Evolutionary conservation across 75 land plant genomes (phyloP), one percentile per base, ranked within the genome.

Genomic region (Pinus tabuliformis): DNA sequence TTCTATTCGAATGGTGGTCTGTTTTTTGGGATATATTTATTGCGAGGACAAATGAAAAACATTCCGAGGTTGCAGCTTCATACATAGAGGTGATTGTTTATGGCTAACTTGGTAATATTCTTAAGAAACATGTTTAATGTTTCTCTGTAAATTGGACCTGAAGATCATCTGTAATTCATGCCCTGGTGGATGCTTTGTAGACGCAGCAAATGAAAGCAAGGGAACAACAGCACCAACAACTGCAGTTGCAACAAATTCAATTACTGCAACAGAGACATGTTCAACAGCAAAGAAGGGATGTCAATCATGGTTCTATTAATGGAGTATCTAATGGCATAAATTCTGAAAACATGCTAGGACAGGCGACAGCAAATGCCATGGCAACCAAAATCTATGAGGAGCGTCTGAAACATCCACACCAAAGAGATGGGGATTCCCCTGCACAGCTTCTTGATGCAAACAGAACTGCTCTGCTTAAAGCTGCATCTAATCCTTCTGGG

Each of bases 1-100:
- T 96, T 83, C 88, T 96, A 0, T 96, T 94, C 61, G 99, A 96
- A 80, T 96, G 99, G 99, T 96, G 99, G 99, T 96, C 99, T 22
- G 98, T 95, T 0, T 95, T 95, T 65, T 95, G 98, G 98, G 98
- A 95, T 80, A 95, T 95, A 20, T 94, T 96, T 70, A 96, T 96
- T 73, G 97, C 99, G 11, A 90, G 99, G 59, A 96, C 99, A 5
- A 96, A 96, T 83, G 99, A 94, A 79, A 94, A 94, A 81, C 99
- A 96, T 76, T 96, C 99, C 11, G 99, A 96, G 70, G 97, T 92
- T 75, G 99, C 99, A 78, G 97, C 97, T 16, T 94, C 99, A 37
- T 96, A 96, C 78, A 96, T 96, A 72, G 99, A 96, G 94, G 99
- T 49, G 54, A 49, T 9, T 9, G 54, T 49, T 49, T 49, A 49